These are phyloP conservation scores for Paraphoma chrysanthemicola DNA, from an alignment of 2,329 filamentous ascomycete species.

Conservation along the genomic window DNA sequence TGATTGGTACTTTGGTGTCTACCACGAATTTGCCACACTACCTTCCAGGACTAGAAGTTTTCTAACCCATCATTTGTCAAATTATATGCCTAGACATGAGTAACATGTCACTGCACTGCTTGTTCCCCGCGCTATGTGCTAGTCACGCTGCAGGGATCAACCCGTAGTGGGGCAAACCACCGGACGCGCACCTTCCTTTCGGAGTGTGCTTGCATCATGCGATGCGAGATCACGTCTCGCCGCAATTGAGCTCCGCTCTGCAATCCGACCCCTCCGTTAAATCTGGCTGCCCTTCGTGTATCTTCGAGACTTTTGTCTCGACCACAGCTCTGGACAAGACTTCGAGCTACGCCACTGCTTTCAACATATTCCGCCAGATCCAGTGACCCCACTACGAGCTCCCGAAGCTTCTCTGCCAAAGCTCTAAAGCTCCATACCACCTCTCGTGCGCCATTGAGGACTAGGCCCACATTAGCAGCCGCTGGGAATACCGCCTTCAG, in stretches of 20 bases:
- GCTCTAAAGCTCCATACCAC: conserved; percentile 24
- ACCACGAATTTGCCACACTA: no score
- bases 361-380: conserved; percentile 13
- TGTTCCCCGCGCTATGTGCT: conserved; percentile 18
- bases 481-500: conserved; percentile 17
- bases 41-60: no score
- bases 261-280: conserved; percentile 23
- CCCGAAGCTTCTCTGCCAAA: conserved; percentile 23
- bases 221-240: conserved; percentile 14
- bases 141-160: conserved; percentile 12
- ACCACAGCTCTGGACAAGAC: conserved; percentile 31
- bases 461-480: conserved; percentile 20
- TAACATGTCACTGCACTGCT: not conserved
- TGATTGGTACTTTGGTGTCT: no score
- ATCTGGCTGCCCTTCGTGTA: conserved; percentile 40
- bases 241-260: conserved; percentile 20
- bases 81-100: not conserved
- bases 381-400: conserved; percentile 15
- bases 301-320: conserved; percentile 47
- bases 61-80: no score
- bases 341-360: conserved; percentile 19
- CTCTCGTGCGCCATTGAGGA: conserved; percentile 22
- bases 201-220: conserved; percentile 5
- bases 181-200: conserved; percentile 25
- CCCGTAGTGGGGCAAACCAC: conserved; percentile 18